Evolutionary conservation across 805 yeast species (phyloP), one percentile per base, ranked within the genome.

Genomic region (Ogataea pilisensis): DNA sequence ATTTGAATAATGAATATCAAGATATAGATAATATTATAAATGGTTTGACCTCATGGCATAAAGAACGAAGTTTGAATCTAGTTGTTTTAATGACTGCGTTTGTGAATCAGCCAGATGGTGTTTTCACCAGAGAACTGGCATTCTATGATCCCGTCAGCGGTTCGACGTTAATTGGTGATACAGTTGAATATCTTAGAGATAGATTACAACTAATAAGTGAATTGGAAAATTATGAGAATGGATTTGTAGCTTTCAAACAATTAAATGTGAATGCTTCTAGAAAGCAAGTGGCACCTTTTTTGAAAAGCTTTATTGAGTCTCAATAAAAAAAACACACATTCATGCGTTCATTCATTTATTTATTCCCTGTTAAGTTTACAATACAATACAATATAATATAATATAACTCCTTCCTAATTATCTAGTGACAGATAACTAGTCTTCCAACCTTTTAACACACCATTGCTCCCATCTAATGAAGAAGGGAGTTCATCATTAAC

Each of bases 221-320:
- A 13, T n/a, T 19, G 25, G 16, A 38, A 38, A 24, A 42, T 19
- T 28, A 30, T 20, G 45, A 41, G 17, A 35, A 30, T 9, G 31
- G 24, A 6, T 29, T 43, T 8, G 22, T n/a, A 6, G 35, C 62
- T 42, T 56, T 64, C 47, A 84, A 83, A 55, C 71, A 69, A 46
- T 46, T 39, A 5, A 78, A 83, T 44, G 53, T 72, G 12, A 58
- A 64, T 7, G 90, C 91, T 1, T 84, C 93, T 27, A 73, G 97
- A 53, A 90, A 90, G 58, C 95, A 85, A 57, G 86, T 89, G 11
- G 95, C 86, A 4, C 97, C 97, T 1, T 55, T 68, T 12, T 40
- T 75, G 26, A 50, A 54, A 25, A 31, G 42, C 11, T 53, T 36
- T 35, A 30, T 40, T 9, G 34, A 39, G 20, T 32, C 20, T 31